phyloP scores from a whole-genome alignment of 1,284 basidiomycete genomes.

The Lentinus polychrous region DNA sequence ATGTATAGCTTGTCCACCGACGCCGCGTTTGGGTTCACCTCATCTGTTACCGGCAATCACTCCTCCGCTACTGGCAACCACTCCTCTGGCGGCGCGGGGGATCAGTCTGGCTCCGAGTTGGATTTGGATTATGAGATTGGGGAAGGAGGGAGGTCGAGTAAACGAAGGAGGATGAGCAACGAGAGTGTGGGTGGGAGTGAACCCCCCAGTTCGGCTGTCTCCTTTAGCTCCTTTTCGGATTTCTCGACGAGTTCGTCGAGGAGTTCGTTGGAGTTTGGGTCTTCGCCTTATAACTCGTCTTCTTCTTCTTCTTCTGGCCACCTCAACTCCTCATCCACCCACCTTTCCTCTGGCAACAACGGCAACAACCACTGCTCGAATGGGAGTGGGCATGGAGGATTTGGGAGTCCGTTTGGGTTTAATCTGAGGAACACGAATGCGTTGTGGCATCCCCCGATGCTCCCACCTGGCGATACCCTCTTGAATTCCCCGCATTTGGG shows the following conservation, averaged over 20 bases:
- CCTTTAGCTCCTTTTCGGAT: constrained; percentile 30
- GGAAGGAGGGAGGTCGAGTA: constrained; percentile 42
- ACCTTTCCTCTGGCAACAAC: no score
- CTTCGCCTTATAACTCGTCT: constrained; percentile 7
- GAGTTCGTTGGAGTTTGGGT: constrained; percentile 3
- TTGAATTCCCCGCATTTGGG: constrained; percentile 40
- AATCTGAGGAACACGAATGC: constrained; percentile 45
- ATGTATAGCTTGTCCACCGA: constrained; percentile 36
- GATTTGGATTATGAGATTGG: constrained; percentile 31
- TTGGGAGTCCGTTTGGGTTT: constrained; percentile 31
- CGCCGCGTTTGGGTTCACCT: constrained; percentile 40
- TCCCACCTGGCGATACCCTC: constrained; percentile 30
- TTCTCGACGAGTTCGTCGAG: constrained; percentile 3
- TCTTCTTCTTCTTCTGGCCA: no score
- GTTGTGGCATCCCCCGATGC: constrained; percentile 71
- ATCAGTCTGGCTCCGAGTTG: no score
- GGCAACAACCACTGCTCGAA: no score
- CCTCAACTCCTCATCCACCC: no score
- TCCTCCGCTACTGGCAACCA: no score
- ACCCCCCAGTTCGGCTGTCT: constrained; percentile 36
- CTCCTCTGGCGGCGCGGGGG: no score
- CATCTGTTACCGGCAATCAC: no score
- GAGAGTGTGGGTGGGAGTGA: constrained; percentile 48
- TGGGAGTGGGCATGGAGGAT: background rate
- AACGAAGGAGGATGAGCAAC: constrained; percentile 66